A percentile compares a stretch with the other conserved stretches of the same genome.
Conservation (phyloP, 257 asterid species). For the Rhazya stricta region DNA sequence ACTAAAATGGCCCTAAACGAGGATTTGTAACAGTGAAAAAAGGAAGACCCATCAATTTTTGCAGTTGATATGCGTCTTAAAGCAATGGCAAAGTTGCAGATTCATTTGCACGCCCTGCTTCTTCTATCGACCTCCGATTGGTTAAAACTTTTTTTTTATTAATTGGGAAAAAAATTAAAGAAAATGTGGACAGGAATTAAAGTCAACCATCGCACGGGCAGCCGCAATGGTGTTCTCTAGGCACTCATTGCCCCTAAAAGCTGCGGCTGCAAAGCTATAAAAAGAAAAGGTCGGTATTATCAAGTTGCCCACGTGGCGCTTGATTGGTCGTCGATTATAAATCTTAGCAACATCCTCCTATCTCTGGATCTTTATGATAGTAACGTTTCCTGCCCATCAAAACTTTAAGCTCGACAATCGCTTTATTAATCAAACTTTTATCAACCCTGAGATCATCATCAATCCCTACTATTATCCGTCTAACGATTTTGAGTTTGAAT, state of each 20-base stretch:
- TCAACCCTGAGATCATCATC: too few species aligned
- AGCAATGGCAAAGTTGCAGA: constrained; percentile 22
- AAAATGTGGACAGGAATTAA: not conserved
- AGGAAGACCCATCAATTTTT: not conserved
- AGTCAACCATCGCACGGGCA: constrained; percentile 28
- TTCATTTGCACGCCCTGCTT: constrained; percentile 26
- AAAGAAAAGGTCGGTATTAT: not conserved
- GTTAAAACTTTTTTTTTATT: not conserved
- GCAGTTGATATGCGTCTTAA: constrained; percentile 18
- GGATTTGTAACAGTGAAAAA: too few species aligned
- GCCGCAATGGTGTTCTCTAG: constrained; percentile 20
- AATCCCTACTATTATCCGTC: too few species aligned
- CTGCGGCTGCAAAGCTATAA: not conserved
- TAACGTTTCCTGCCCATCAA: not conserved
- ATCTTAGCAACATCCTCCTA: not conserved
- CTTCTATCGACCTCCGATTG: not conserved
- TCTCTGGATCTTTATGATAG: not conserved
- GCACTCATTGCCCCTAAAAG: constrained; percentile 14
- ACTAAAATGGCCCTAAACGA: not conserved
- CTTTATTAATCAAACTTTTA: too few species aligned
- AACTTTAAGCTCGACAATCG: constrained; percentile 13
- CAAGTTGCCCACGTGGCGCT: constrained; percentile 8
- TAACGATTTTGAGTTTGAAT: too few species aligned
- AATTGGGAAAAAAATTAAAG: not conserved
- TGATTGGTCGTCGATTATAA: constrained; percentile 13